These are phyloP conservation scores for Colletotrichum graminicola DNA, from an alignment of 2,329 filamentous ascomycete species.

Conservation along the genomic window DNA sequence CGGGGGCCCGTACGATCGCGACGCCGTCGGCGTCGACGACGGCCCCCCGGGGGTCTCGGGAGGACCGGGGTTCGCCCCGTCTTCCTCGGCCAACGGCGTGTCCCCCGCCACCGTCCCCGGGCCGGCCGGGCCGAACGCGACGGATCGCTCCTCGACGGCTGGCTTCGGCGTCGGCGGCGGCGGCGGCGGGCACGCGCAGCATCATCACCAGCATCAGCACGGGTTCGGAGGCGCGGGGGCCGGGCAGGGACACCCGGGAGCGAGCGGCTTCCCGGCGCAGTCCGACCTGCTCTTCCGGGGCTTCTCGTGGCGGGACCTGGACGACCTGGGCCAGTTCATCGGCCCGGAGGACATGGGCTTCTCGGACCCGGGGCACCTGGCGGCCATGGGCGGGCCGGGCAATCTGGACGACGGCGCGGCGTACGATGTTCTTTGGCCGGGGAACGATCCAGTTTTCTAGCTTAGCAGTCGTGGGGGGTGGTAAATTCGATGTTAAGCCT, in stretches of 20 bases:
- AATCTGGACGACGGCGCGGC: slow-evolving; percentile 26
- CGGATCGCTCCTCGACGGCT: background rate
- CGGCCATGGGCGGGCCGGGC: slow-evolving; percentile 15
- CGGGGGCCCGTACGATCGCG: too few relatives aligned
- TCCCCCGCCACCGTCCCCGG: background rate
- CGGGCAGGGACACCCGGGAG: slow-evolving; percentile 46
- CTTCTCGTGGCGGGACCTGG: slow-evolving; percentile 73
- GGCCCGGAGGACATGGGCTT: slow-evolving; percentile 30
- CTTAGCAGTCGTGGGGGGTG: too few relatives aligned
- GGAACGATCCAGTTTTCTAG: slow-evolving; percentile 32
- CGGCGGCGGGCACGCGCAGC: background rate
- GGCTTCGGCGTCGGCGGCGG: background rate
- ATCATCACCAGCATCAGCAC: slow-evolving; percentile 3
- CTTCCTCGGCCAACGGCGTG: background rate
- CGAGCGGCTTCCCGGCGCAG: slow-evolving; percentile 10
- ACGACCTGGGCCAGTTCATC: slow-evolving; percentile 69
- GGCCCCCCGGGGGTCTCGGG: too few relatives aligned
- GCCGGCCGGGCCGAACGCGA: background rate
- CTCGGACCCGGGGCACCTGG: slow-evolving; percentile 12
- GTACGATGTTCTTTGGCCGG: slow-evolving; percentile 38
- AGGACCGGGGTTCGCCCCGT: background rate
- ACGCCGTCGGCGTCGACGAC: background rate
- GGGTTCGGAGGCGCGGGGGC: slow-evolving; percentile 50
- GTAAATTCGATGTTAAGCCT: background rate
- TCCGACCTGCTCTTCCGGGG: slow-evolving; percentile 57